These are phyloP conservation scores for Tetrahymena elliotti DNA, from an alignment of 73 alveolate species.

Conservation along the genomic window DNA sequence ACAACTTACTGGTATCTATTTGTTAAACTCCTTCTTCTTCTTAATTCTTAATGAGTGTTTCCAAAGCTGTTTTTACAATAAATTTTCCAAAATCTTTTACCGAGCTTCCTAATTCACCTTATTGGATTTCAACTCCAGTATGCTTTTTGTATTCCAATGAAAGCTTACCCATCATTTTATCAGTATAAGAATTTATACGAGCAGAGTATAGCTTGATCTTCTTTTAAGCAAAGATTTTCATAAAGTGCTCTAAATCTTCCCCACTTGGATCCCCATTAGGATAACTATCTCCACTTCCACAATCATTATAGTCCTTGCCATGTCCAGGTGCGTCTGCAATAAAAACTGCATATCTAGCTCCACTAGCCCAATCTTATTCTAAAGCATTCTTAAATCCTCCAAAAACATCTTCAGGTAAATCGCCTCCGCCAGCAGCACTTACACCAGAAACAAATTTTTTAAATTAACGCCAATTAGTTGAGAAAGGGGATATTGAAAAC, in stretches of 20 bases:
- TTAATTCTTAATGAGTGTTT: neutral
- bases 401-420: slow-evolving; percentile 53
- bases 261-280: slow-evolving; percentile 55
- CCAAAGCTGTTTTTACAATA: slow-evolving; percentile 10
- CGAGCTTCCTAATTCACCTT: neutral
- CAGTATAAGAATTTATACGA: slow-evolving; percentile 25
- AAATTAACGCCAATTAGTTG: slow-evolving; percentile 27
- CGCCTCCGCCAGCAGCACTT: slow-evolving; percentile 64
- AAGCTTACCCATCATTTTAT: slow-evolving; percentile 39
- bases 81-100: slow-evolving; percentile 7
- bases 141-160: slow-evolving; percentile 11
- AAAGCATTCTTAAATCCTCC: slow-evolving; percentile 45
- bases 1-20: slow-evolving; percentile 10
- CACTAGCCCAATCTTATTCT: slow-evolving; percentile 46
- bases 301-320: slow-evolving; percentile 42
- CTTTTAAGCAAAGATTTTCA: slow-evolving; percentile 32
- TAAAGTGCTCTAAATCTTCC: slow-evolving; percentile 22
- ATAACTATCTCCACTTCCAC: slow-evolving; percentile 24
- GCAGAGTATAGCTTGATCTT: slow-evolving; percentile 43
- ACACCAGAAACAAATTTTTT: slow-evolving; percentile 36
- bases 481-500: slow-evolving; percentile 39
- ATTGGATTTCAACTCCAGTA: neutral
- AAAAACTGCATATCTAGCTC: slow-evolving; percentile 43
- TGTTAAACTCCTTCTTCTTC: slow-evolving; percentile 40
- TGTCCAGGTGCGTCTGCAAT: slow-evolving; percentile 69